These are phyloP conservation scores for Fusarium metavorans DNA, from an alignment of 2,329 filamentous ascomycete genomes.

Conservation along the genomic window DNA sequence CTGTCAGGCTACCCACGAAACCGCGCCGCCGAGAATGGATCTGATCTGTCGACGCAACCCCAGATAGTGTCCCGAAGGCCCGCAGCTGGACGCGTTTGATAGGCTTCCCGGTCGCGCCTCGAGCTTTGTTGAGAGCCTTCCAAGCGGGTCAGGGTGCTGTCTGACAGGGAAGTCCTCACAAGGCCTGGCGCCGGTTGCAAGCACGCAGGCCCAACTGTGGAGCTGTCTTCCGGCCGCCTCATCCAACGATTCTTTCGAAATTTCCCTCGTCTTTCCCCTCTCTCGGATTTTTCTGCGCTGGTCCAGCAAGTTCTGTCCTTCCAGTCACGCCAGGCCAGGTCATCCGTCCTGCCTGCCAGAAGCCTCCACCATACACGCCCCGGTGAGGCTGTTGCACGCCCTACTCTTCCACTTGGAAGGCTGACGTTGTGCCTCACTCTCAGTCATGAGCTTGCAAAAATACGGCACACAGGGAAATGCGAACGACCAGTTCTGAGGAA, in stretches of 20 bases:
- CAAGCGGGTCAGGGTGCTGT: slow-evolving; percentile 29
- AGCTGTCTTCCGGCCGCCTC: slow-evolving; percentile 37
- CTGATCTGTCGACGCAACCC: slow-evolving; percentile 46
- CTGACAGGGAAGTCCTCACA: slow-evolving; percentile 42
- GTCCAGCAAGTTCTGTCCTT: slow-evolving; percentile 18
- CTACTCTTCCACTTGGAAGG: not conserved
- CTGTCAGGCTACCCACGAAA: slow-evolving; percentile 39
- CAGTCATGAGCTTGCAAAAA: not conserved
- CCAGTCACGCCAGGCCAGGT: slow-evolving; percentile 36
- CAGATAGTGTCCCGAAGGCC: slow-evolving; percentile 41
- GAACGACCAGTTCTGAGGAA: not conserved
- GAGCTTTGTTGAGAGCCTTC: slow-evolving; percentile 34
- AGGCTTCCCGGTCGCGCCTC: slow-evolving; percentile 1
- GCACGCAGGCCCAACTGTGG: slow-evolving; percentile 55
- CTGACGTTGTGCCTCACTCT: slow-evolving; percentile 7
- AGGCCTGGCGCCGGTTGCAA: slow-evolving; percentile 42
- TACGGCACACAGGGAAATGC: not conserved
- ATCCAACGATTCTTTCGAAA: slow-evolving; percentile 40
- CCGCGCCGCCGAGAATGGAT: slow-evolving; percentile 46
- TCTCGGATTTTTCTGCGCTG: slow-evolving; percentile 15
- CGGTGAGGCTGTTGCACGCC: slow-evolving; percentile 28
- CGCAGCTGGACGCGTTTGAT: slow-evolving; percentile 29
- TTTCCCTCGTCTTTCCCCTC: slow-evolving; percentile 28
- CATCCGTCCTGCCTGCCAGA: slow-evolving; percentile 17
- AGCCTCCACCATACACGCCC: slow-evolving; percentile 20